These are phyloP conservation scores for Quercus berberidifolia DNA, from an alignment of 306 rosid genomes.

Conservation along the genomic window DNA sequence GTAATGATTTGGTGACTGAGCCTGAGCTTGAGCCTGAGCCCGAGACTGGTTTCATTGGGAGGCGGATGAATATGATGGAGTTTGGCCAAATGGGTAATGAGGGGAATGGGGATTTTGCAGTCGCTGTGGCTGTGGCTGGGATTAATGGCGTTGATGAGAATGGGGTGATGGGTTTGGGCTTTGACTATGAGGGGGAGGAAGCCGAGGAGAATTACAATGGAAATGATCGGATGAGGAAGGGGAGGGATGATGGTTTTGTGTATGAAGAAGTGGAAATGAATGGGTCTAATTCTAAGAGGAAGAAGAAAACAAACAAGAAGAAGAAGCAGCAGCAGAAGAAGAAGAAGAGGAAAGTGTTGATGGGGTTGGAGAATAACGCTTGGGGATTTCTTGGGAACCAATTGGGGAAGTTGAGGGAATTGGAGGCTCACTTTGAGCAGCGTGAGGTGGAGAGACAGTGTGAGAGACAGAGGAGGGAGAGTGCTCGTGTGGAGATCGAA, in stretches of 20 bases:
- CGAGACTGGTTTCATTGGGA: conserved; percentile 37
- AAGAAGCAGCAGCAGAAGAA: conserved; percentile 52
- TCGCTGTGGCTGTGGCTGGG: conserved; percentile 23
- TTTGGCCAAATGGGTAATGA: conserved; percentile 80
- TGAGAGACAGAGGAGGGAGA: conserved; percentile 72
- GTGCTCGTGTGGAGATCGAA: conserved; percentile 46
- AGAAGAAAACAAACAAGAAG: conserved; percentile 37
- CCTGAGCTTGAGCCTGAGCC: too few relatives aligned
- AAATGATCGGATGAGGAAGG: conserved; percentile 50
- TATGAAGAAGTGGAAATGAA: conserved; percentile 66
- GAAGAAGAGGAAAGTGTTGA: conserved; percentile 63
- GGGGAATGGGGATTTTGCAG: conserved; percentile 59
- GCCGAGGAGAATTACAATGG: conserved; percentile 73
- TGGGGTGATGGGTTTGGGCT: conserved; percentile 78
- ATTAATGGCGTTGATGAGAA: conserved; percentile 86
- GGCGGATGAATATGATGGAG: conserved; percentile 67
- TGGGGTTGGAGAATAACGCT: conserved; percentile 66
- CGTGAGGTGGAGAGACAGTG: conserved; percentile 71
- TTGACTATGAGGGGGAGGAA: conserved; percentile 78
- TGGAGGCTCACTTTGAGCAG: conserved; percentile 77
- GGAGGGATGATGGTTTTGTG: conserved; percentile 63
- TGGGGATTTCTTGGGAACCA: conserved; percentile 69
- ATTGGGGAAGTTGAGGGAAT: conserved; percentile 64
- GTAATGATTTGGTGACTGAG: conserved; percentile 41
- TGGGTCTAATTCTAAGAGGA: conserved; percentile 62